These are phyloP conservation scores for Phytophthora pluvialis DNA, from an alignment of 352 stramenopile species.

Conservation along the genomic window DNA sequence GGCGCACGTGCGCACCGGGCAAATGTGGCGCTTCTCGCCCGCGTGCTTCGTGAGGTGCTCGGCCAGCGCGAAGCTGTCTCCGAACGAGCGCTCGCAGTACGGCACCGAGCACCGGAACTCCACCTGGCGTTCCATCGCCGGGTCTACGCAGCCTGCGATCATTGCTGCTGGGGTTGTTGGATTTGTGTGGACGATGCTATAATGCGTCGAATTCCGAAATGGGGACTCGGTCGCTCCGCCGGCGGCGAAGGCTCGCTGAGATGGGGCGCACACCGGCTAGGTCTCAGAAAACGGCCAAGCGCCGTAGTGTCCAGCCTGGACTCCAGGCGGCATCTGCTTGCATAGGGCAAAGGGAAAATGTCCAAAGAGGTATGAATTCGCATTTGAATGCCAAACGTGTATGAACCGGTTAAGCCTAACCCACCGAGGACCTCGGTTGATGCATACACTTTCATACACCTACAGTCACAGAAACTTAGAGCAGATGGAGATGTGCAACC, in stretches of 20 bases:
- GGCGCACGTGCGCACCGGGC: conserved; percentile 53
- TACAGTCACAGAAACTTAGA: too few relatives aligned
- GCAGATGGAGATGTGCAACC: too few relatives aligned
- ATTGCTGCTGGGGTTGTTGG: conserved; percentile 1
- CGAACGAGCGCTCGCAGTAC: conserved; percentile 41
- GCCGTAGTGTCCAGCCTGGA: conserved; percentile 14
- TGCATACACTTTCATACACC: too few relatives aligned
- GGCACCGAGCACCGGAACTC: conserved; percentile 43
- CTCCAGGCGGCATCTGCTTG: conserved; percentile 17
- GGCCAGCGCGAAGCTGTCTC: conserved; percentile 45
- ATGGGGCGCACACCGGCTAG: conserved; percentile 27
- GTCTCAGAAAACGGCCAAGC: conserved; percentile 41
- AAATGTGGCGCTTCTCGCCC: conserved; percentile 56
- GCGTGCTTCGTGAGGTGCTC: conserved; percentile 59
- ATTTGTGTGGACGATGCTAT: conserved; percentile 1
- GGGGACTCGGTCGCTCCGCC: conserved; percentile 4
- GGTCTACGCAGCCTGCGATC: conserved; percentile 10
- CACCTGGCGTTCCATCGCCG: conserved; percentile 5
- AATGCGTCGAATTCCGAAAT: conserved; percentile 32
- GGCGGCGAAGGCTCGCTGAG: conserved; percentile 30
- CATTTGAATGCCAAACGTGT: too few relatives aligned
- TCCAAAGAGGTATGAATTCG: too few relatives aligned
- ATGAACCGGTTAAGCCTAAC: conserved; percentile 6
- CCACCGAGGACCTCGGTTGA: too few relatives aligned
- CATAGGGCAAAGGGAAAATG: too few relatives aligned